Evolutionary conservation across 2,329 filamentous ascomycete species (phyloP).

Genomic region (Nigrospora sphaerica): DNA sequence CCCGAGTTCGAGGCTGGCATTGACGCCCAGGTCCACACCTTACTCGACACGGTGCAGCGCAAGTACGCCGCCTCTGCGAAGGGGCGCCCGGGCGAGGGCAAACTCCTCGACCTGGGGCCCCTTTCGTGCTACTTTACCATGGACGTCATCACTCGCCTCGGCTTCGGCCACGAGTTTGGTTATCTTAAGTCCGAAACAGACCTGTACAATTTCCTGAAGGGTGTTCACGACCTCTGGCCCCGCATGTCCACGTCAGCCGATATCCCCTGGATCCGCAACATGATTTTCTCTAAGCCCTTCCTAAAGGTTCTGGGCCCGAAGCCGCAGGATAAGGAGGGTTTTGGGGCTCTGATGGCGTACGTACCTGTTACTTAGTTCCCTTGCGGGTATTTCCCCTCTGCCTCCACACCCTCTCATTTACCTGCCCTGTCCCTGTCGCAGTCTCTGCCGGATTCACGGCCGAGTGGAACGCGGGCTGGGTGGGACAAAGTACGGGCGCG

Average conservation of each 20-base stretch:
- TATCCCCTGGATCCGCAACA: slow-evolving; percentile 30
- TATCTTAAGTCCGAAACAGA: slow-evolving; percentile 35
- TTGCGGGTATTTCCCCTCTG: no score
- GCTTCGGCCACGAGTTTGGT: slow-evolving; percentile 40
- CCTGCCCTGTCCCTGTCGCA: no score
- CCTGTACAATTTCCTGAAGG: slow-evolving; percentile 33
- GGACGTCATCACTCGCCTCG: slow-evolving; percentile 42
- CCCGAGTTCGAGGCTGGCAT: slow-evolving; percentile 25
- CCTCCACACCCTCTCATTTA: no score
- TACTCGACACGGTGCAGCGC: slow-evolving; percentile 31
- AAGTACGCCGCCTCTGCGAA: slow-evolving; percentile 19
- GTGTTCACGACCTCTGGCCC: slow-evolving; percentile 27
- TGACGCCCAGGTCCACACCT: slow-evolving; percentile 32
- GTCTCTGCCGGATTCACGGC: no score
- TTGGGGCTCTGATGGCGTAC: slow-evolving; percentile 20
- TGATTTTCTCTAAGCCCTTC: slow-evolving; percentile 22
- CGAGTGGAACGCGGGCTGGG: no score
- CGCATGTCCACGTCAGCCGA: slow-evolving; percentile 29
- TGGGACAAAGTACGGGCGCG: no score
- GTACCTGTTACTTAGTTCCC: not conserved
- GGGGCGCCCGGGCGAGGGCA: not conserved
- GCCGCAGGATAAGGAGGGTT: slow-evolving; percentile 20
- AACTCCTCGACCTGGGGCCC: slow-evolving; percentile 33
- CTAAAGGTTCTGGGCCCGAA: slow-evolving; percentile 27
- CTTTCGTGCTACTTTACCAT: slow-evolving; percentile 42